A percentile compares a stretch with the other conserved stretches of the same genome.
These are phyloP conservation scores for Curvularia sp. DNA, from an alignment of 2,329 filamentous ascomycete genomes.

Conservation along the genomic window DNA sequence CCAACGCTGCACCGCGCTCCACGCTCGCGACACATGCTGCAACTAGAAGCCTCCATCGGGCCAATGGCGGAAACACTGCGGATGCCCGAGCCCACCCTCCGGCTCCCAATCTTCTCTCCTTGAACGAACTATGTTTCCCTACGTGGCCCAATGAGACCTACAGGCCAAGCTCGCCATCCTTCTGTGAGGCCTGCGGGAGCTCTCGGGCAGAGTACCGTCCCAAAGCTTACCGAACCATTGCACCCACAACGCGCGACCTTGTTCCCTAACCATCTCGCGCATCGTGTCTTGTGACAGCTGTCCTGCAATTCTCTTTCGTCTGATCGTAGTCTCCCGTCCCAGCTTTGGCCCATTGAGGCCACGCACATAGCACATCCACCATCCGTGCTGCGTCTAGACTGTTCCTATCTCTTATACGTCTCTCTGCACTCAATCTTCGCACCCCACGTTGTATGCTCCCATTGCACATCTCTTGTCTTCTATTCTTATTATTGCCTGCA, in stretches of 20 bases:
- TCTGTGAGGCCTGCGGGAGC: constrained; percentile 32
- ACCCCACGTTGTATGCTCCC: constrained; percentile 49
- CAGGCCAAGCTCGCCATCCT: constrained; percentile 36
- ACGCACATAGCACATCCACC: constrained; percentile 39
- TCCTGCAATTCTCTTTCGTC: constrained; percentile 41
- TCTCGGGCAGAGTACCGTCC: constrained; percentile 39
- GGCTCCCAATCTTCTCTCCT: constrained; percentile 37
- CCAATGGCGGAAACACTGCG: constrained; percentile 36
- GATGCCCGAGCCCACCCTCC: constrained; percentile 36
- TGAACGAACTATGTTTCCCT: constrained; percentile 38
- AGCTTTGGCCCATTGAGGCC: constrained; percentile 38
- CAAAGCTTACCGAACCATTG: constrained; percentile 43
- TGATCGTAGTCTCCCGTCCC: constrained; percentile 33
- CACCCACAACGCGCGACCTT: constrained; percentile 35
- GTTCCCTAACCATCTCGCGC: constrained; percentile 31
- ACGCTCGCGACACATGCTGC: constrained; percentile 36
- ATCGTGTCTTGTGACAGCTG: constrained; percentile 45
- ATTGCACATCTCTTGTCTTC: constrained; percentile 39
- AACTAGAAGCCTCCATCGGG: constrained; percentile 32
- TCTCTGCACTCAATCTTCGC: constrained; percentile 43
- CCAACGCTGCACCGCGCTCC: constrained; percentile 38
- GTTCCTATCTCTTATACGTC: constrained; percentile 42
- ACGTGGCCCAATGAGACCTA: constrained; percentile 49
- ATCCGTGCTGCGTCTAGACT: constrained; percentile 37
- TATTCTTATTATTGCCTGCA: constrained; percentile 40